phyloP scores from a whole-genome alignment of 2,329 filamentous ascomycete species.

The Aspergillus sp. region DNA sequence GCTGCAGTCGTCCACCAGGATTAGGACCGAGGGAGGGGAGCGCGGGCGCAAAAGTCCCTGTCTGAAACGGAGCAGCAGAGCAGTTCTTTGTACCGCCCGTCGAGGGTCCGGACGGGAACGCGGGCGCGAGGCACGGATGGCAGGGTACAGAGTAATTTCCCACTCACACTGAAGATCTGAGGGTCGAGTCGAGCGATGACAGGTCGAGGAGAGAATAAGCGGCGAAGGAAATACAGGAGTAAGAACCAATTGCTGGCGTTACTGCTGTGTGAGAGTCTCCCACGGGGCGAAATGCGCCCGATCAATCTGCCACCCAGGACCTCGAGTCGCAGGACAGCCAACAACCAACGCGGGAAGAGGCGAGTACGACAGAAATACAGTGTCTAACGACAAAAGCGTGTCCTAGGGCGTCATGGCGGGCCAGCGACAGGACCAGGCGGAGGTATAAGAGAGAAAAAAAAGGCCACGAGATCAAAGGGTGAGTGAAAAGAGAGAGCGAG shows the following conservation, averaged over 20 bases:
- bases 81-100: constrained; percentile 15
- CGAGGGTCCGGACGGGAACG: constrained; percentile 5
- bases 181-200: not conserved
- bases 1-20: constrained; percentile 25
- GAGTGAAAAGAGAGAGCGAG: not conserved
- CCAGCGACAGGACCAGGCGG: constrained; percentile 22
- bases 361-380: constrained; percentile 11
- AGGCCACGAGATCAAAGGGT: constrained; percentile 18
- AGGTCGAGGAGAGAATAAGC: constrained; percentile 1
- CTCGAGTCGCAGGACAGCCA: constrained; percentile 18
- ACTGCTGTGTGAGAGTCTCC: constrained; percentile 10
- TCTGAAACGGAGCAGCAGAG: constrained; percentile 18
- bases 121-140: constrained; percentile 11
- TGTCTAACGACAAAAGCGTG: constrained; percentile 12
- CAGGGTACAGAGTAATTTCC: not conserved
- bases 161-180: constrained; percentile 6
- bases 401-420: constrained; percentile 28
- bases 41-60: constrained; percentile 13
- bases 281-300: constrained; percentile 19
- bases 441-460: constrained; percentile 8
- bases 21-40: constrained; percentile 10
- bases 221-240: constrained; percentile 8
- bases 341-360: constrained; percentile 15
- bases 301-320: constrained; percentile 14
- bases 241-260: constrained; percentile 11